phyloP scores from a whole-genome alignment of 305 asterid species.

The Stenogyne calaminthoides region DNA sequence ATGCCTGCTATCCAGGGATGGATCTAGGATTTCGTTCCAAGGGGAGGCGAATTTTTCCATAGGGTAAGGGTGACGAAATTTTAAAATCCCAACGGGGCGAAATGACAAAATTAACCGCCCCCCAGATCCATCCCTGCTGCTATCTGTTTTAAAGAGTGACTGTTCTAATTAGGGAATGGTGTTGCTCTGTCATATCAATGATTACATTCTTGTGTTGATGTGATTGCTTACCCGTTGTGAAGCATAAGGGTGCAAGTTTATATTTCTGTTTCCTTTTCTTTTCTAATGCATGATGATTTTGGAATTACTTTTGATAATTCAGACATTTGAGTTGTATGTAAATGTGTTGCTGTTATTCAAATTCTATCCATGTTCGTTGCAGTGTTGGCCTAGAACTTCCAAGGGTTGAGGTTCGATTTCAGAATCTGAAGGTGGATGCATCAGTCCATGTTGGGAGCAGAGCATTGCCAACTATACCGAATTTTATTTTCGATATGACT shows the following conservation, averaged over 20 bases:
- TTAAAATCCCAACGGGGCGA: too few relatives aligned
- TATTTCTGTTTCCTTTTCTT: not conserved
- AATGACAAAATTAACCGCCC: too few relatives aligned
- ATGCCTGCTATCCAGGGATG: too few relatives aligned
- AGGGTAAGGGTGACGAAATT: too few relatives aligned
- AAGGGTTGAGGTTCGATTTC: conserved; percentile 70
- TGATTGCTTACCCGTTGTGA: conserved; percentile 10
- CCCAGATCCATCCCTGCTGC: too few relatives aligned
- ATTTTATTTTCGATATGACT: conserved; percentile 68
- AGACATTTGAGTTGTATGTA: not conserved
- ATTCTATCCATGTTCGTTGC: conserved; percentile 23
- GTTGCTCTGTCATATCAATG: not conserved
- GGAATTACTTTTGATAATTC: not conserved
- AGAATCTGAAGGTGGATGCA: conserved; percentile 67
- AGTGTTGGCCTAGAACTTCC: conserved; percentile 76
- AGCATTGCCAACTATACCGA: conserved; percentile 82
- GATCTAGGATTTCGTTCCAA: too few relatives aligned
- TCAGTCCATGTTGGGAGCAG: conserved; percentile 71
- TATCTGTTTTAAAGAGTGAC: too few relatives aligned
- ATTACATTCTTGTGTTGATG: not conserved
- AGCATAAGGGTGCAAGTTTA: not conserved
- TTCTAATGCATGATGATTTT: not conserved
- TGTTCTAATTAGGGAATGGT: not conserved
- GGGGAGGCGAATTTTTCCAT: too few relatives aligned
- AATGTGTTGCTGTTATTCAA: conserved; percentile 16